These are phyloP conservation scores for Paxillus ammoniavirescens DNA, from an alignment of 768 basidiomycete genomes.

Conservation along the genomic window DNA sequence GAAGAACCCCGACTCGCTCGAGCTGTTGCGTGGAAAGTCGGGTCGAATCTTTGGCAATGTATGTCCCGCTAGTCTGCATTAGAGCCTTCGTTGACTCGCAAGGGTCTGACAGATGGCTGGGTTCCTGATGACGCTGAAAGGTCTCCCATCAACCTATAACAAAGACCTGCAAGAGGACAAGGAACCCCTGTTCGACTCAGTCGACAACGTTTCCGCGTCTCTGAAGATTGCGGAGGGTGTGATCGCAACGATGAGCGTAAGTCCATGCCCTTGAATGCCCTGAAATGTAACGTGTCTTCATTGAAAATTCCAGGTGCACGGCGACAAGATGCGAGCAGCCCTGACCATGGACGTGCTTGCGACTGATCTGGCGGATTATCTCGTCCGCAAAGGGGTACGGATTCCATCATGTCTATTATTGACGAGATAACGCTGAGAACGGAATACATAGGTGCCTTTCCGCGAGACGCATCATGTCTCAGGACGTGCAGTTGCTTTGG, in stretches of 20 bases:
- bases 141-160: conserved; percentile 97
- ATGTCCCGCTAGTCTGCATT: conserved; percentile 20
- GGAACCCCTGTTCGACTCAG: conserved; percentile 92
- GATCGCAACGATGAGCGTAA: conserved; percentile 82
- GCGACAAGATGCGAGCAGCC: conserved; percentile 84
- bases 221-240: conserved; percentile 95
- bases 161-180: conserved; percentile 99
- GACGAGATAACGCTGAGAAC: not conserved
- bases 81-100: not conserved
- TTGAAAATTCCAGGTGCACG: conserved; percentile 61
- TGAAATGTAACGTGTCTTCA: not conserved
- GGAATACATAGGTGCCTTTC: conserved; percentile 77
- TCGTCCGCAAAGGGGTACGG: conserved; percentile 95
- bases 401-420: conserved; percentile 2
- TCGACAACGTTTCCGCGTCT: conserved; percentile 85
- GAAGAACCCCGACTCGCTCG: conserved; percentile 97
- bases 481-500: conserved; percentile 92
- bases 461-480: conserved; percentile 98
- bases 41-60: conserved; percentile 94
- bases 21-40: conserved; percentile 91
- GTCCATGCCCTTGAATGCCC: conserved; percentile 18
- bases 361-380: conserved; percentile 98
- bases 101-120: conserved; percentile 78
- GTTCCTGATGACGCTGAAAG: conserved; percentile 96
- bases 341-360: conserved; percentile 98